Evolutionary conservation across 805 yeast species (phyloP), one percentile per base, ranked within the genome.

Genomic region (Cyberlindnera sargentensis): DNA sequence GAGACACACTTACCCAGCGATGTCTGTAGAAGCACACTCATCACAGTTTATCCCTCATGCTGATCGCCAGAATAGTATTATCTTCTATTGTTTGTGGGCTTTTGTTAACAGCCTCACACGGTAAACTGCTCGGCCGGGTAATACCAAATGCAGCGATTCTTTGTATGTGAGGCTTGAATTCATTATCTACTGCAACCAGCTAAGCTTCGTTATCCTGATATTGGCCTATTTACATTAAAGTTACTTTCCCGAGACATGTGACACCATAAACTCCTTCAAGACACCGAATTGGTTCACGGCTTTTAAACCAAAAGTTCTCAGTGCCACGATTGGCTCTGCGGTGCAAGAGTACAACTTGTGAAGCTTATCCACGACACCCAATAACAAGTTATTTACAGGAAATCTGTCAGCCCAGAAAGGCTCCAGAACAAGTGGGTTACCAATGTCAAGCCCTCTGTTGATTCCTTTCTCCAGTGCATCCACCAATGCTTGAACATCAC

Each of bases 311-410:
- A 81, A 52, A 1, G 91, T 76, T 55, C 98, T 72, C 30, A 81
- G 64, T 36, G 76, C 72, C 29, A 90, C 96, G 4, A 91, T 52
- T 1, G 96, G 95, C 37, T 71, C 70, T 46, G 71, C 75, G 50
- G 80, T 86, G 2, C 85, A 80, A 6, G 87, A 71, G 58, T 90
- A 91, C 26, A 93, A 65, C 64, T 91, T 93, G 65, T 90, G 95
- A 47, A 93, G 66, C 63, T 89, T 89, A 63, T 93, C 99, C 39
- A 93, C 93, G 31, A 85, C 82, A 0, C 97, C 97, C 38, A 93
- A 66, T 50, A 90, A 65, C 40, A 77, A 71, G 60, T 89, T 95
- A 61, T 93, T 93, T 34, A 70, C 70, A 0, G 90, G 84, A 66
- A 80, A 90, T 48, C 95, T 74, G n/a, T 80, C 80, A 26, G 87